A percentile compares a stretch with the other conserved stretches of the same genome.
Conservation (phyloP, 306 rosid genomes). For the Cicer chorassanicum region DNA sequence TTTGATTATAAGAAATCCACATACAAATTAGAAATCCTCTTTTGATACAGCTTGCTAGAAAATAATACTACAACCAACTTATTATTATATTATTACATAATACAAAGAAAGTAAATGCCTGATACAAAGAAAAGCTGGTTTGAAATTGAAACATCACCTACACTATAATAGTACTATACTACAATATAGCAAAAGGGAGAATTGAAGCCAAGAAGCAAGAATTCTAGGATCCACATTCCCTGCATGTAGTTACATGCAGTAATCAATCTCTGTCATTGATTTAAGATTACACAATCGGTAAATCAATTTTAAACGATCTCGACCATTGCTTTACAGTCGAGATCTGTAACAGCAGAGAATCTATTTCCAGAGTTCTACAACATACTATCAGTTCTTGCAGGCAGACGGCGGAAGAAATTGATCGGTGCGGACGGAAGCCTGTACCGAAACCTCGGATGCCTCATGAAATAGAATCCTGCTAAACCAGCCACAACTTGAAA, state of each 20-base stretch:
- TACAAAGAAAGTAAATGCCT: neutral
- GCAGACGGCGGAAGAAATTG: constrained; percentile 52
- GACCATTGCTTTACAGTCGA: too few relatives aligned
- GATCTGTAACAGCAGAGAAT: too few relatives aligned
- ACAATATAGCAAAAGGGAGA: neutral
- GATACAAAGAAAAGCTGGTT: constrained; percentile 12
- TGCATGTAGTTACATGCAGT: too few relatives aligned
- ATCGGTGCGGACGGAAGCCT: constrained; percentile 47
- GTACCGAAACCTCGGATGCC: constrained; percentile 53
- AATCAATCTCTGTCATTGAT: too few relatives aligned
- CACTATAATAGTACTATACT: neutral
- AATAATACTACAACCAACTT: neutral
- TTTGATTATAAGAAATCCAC: constrained; percentile 27
- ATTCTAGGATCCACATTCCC: too few relatives aligned
- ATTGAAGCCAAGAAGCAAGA: neutral
- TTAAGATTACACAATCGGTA: too few relatives aligned
- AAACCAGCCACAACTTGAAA: constrained; percentile 47
- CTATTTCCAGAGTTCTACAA: constrained; percentile 27
- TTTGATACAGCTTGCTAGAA: constrained; percentile 9
- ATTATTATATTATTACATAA: constrained; percentile 1
- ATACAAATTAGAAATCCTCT: constrained; percentile 15
- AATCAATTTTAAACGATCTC: too few relatives aligned
- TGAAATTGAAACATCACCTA: constrained; percentile 13
- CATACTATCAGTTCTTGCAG: constrained; percentile 53
- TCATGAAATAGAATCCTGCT: constrained; percentile 48